Evolutionary conservation across 352 stramenopile genomes (phyloP), one percentile per base, ranked within the genome.

Genomic region (Phytophthora melonis): DNA sequence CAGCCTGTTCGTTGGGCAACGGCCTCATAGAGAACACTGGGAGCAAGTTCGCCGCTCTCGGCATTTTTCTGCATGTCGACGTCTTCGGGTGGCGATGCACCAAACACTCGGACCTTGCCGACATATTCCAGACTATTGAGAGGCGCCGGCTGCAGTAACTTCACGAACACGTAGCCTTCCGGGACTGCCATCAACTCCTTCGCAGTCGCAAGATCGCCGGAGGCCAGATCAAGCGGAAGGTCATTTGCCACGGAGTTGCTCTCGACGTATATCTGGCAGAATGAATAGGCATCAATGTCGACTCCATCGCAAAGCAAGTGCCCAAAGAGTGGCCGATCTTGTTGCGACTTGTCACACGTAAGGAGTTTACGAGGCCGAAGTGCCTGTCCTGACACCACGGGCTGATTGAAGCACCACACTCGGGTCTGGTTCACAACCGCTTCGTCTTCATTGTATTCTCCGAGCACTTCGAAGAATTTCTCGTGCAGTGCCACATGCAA

Each of bases 241-340:
- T 86, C 76, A 34, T 89, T 78, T 16, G 72, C 47, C 9, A 39
- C n/a, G 5, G 65, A 63, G 14, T 68, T 76, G 47, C 63, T 75
- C 54, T 96, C 86, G 11, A 94, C 74, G 68, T 93, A 93, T 30
- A 93, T 81, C 60, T 93, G 80, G 55, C 86, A 92, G 68, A 90
- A 89, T 45, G 87, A 94, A 75, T 95, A 95, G 6, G 89, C 87
- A 57, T 94, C 89, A 59, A 95, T 93, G 70, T 95, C 89, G 21
- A 93, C 83, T 39, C 89, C 89, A 49, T 95, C 89, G 52, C 80
- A 85, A 5, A 95, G 81, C 60, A 93, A 55, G 39, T 84, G 80
- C 13, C 87, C 86, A 70, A 95, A 95, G 25, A 94, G 80, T 9
- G 87, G 84, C 23, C 72, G 75, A 7, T 83, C 64, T 58, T 74